A percentile compares a stretch with the other conserved stretches of the same genome.
Conservation (phyloP, 148 eudicot species). For the Rhododendron henanense region DNA sequence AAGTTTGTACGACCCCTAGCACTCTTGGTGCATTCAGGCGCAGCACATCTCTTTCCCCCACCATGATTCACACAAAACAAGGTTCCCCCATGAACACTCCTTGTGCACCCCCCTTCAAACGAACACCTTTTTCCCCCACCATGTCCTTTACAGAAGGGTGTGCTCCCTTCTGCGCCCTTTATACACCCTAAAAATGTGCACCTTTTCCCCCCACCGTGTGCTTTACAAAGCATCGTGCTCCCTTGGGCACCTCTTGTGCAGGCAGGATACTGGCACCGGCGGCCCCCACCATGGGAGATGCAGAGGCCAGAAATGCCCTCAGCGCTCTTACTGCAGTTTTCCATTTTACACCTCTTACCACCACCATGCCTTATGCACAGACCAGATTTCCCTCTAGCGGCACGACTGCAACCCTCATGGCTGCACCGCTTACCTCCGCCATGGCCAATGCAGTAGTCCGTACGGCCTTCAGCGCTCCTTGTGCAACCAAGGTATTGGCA, state of each 20-base stretch:
- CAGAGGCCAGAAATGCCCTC: conserved; percentile 65
- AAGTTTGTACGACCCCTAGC: conserved; percentile 68
- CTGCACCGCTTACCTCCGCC: conserved; percentile 79
- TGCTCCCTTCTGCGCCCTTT: conserved; percentile 82
- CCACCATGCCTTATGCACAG: conserved; percentile 83
- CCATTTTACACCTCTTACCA: conserved; percentile 69
- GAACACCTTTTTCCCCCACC: conserved; percentile 87
- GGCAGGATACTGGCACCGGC: conserved; percentile 52
- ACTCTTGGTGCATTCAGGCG: conserved; percentile 61
- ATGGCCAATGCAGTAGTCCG: conserved; percentile 64
- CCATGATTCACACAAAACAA: conserved; percentile 77
- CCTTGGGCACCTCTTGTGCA: conserved; percentile 84
- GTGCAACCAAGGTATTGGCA: conserved; percentile 66
- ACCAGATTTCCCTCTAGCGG: conserved; percentile 78
- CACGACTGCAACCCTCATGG: conserved; percentile 54
- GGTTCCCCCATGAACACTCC: conserved; percentile 76
- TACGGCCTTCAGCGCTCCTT: conserved; percentile 79
- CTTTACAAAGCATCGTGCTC: conserved; percentile 71
- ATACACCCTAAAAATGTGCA: conserved; percentile 59
- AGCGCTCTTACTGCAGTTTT: conserved; percentile 63
- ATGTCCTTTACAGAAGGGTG: conserved; percentile 66
- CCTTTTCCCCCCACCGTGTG: conserved; percentile 77
- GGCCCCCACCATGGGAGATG: conserved; percentile 87
- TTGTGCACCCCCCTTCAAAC: conserved; percentile 52
- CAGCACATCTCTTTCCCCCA: conserved; percentile 81